Base-by-base conservation (phyloP, 441 rosid species). In the Adansonia gregorii region DNA sequence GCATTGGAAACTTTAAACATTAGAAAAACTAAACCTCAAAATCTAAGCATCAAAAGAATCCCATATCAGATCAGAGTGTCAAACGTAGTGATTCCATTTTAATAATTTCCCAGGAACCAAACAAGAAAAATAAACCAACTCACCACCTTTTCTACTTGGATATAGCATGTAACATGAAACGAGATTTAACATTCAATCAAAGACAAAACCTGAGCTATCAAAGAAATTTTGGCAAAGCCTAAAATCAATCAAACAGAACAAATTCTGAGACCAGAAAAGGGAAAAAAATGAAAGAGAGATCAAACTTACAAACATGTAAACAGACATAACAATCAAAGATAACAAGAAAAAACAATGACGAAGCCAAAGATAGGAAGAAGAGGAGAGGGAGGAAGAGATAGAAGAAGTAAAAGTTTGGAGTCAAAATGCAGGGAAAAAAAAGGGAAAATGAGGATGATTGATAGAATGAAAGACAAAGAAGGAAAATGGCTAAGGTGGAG, bases 1-100 rank as follows among this genome's bases (percentile, higher is more conserved):
- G 52, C 74, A 66, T 58, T 64, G 66, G 85, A 75, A 82, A 81
- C 73, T 75, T 22, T 10, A 78, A n/a, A 76, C 24, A 10, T 31
- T 14, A 65, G 48, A 69, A 76, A 60, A 71, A 2, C 19, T 48
- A 72, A 76, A 56, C 74, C 51, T 66, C 41, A 68, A 72, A 73
- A 76, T 65, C 67, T 55, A 74, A 59, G 3, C 73, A 80, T 73
- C 66, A 45, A 48, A 78, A 72, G 64, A 58, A 64, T 58, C 71
- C 70, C 79, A 75, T 64, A 66, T 76, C 81, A 83, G 76, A 87
- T 77, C 82, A 77, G 46, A 43, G 72, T 4, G n/a, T 76, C 98
- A 59, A 22, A 59, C 65, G 22, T 59, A 56, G 35, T 8, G n/a
- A 74, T 69, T 61, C 64, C 63, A 24, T 78, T 74, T 41, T 14